These are phyloP conservation scores for Ceratocystis albifundus DNA, from an alignment of 2,329 filamentous ascomycete genomes.

Conservation along the genomic window DNA sequence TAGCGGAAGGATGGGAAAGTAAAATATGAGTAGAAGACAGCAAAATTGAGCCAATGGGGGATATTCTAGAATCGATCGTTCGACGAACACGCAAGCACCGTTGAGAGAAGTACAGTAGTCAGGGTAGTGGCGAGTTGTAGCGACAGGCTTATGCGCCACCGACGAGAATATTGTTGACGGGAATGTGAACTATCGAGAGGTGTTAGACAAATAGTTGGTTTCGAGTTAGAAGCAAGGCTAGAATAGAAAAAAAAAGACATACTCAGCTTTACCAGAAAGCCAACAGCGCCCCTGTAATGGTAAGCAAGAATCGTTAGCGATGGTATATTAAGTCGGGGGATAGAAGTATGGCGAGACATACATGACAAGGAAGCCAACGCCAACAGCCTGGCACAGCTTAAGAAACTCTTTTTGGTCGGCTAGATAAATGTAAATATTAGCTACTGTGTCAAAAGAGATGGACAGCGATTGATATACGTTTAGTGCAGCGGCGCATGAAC, in stretches of 20 bases:
- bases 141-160: constrained; percentile 45
- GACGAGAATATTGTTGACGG: constrained; percentile 59
- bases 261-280: constrained; percentile 61
- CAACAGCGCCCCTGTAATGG: constrained; percentile 42
- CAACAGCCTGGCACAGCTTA: constrained; percentile 47
- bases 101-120: too few relatives aligned
- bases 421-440: constrained; percentile 12
- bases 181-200: constrained; percentile 47
- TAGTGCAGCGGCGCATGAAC: constrained; percentile 51
- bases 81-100: too few relatives aligned
- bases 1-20: background rate
- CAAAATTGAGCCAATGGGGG: background rate
- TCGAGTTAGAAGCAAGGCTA: background rate
- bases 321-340: background rate
- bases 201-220: constrained; percentile 2
- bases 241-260: constrained; percentile 27
- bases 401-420: constrained; percentile 37
- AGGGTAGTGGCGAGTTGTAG: background rate
- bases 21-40: background rate
- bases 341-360: constrained; percentile 6
- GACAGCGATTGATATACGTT: constrained; percentile 37
- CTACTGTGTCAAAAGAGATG: constrained; percentile 2
- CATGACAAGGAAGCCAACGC: constrained; percentile 59
- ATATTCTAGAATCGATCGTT: too few relatives aligned
- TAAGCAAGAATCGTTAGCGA: background rate